These are phyloP conservation scores for Starmerella roubikii DNA, from an alignment of 805 yeast genomes.

Conservation along the genomic window DNA sequence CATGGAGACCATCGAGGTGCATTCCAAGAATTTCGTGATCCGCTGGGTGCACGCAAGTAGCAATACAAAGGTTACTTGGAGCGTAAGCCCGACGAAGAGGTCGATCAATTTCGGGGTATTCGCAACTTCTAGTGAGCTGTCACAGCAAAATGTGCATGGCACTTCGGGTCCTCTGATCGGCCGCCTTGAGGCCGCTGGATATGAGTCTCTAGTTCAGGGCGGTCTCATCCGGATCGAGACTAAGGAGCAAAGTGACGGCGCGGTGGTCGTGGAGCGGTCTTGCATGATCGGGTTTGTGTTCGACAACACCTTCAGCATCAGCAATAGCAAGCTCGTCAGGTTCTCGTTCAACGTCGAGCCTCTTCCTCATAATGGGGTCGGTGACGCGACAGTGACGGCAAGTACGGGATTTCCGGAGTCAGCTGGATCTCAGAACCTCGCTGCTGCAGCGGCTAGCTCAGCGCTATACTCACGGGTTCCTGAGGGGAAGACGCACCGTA, in stretches of 20 bases:
- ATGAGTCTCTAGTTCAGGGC: constrained; percentile 32
- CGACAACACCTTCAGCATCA: constrained; percentile 83
- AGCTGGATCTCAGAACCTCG: too few relatives aligned
- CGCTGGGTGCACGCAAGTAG: constrained; percentile 80
- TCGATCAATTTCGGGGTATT: constrained; percentile 34
- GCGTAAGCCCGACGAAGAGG: constrained; percentile 61
- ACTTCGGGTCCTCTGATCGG: constrained; percentile 27
- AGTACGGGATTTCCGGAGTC: too few relatives aligned
- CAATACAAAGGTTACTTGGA: constrained; percentile 57
- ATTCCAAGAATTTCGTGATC: constrained; percentile 74
- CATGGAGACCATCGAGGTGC: constrained; percentile 87
- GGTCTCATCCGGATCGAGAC: constrained; percentile 46
- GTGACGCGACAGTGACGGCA: too few relatives aligned
- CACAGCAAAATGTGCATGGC: constrained; percentile 7
- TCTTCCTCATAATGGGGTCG: too few relatives aligned
- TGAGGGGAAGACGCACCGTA: too few relatives aligned
- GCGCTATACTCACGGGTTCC: too few relatives aligned
- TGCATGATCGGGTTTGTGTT: constrained; percentile 79
- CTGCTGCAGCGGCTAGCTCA: too few relatives aligned
- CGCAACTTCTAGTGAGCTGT: constrained; percentile 13
- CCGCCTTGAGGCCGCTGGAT: constrained; percentile 41
- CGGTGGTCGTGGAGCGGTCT: constrained; percentile 36
- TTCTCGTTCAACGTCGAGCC: constrained; percentile 30
- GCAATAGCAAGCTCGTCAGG: constrained; percentile 63
- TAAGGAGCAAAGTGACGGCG: constrained; percentile 51